phyloP scores from a whole-genome alignment of 2,329 filamentous ascomycete genomes.

The Meredithiella fracta region DNA sequence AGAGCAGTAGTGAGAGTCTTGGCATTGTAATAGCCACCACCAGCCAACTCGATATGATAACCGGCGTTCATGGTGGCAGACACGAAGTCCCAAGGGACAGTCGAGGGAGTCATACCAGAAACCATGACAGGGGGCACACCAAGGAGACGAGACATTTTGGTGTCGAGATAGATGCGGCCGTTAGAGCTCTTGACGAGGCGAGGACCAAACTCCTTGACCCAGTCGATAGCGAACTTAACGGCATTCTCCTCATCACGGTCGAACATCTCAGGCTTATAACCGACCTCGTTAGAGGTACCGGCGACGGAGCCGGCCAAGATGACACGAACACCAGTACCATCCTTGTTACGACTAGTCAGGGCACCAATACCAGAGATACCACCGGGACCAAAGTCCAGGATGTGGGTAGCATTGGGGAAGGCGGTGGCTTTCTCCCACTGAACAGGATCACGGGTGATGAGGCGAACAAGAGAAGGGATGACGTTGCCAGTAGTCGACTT shows the following conservation, averaged over 20 bases:
- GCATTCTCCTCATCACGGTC: constrained; percentile 91
- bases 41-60: constrained; percentile 83
- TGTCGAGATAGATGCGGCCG: constrained; percentile 85
- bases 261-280: constrained; percentile 95
- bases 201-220: constrained; percentile 96
- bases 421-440: constrained; percentile 92
- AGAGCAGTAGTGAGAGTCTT: constrained; percentile 71
- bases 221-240: constrained; percentile 87
- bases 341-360: constrained; percentile 96
- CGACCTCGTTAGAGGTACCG: constrained; percentile 76
- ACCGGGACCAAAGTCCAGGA: constrained; percentile 91
- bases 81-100: constrained; percentile 81
- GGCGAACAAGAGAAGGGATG: constrained; percentile 68
- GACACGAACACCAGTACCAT: constrained; percentile 90
- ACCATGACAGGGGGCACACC: constrained; percentile 79
- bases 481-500: constrained; percentile 56
- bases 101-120: constrained; percentile 84
- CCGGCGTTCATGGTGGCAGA: constrained; percentile 85
- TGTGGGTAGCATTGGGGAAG: constrained; percentile 81
- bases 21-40: constrained; percentile 75
- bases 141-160: constrained; percentile 80
- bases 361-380: constrained; percentile 93
- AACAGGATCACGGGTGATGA: constrained; percentile 88
- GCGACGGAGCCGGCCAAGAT: constrained; percentile 89
- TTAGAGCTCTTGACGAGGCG: constrained; percentile 75